Evolutionary conservation across 768 basidiomycete species (phyloP).

Genomic region (Mycena latifolia): DNA sequence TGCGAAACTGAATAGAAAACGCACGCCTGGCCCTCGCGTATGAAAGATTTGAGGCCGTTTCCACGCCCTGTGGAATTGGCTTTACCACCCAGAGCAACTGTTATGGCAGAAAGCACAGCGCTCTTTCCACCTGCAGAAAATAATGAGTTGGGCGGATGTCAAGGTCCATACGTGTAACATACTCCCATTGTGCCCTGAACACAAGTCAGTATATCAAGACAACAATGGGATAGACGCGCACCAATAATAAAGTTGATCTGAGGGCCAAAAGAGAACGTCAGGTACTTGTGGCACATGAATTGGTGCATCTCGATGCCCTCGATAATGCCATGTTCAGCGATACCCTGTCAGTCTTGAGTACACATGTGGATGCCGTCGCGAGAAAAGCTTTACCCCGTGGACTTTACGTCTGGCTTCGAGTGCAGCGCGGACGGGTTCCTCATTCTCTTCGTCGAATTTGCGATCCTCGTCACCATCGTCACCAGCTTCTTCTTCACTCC

Average conservation of each 20-base stretch:
- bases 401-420: conserved; percentile 61
- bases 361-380: conserved; percentile 8
- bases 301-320: conserved; percentile 88
- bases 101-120: conserved; percentile 92
- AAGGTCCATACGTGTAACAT: not conserved
- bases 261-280: conserved; percentile 88
- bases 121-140: conserved; percentile 86
- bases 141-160: not conserved
- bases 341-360: conserved; percentile 58
- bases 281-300: conserved; percentile 95
- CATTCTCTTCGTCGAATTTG: conserved; percentile 72
- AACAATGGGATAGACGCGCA: conserved; percentile 45
- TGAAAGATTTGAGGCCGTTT: conserved; percentile 84
- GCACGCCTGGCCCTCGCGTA: conserved; percentile 86
- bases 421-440: conserved; percentile 65
- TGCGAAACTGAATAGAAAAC: conserved; percentile 39
- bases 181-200: conserved; percentile 39
- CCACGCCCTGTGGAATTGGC: conserved; percentile 93
- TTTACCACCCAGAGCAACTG: conserved; percentile 94
- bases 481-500: conserved; percentile 47
- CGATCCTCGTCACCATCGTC: conserved; percentile 72
- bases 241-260: conserved; percentile 99
- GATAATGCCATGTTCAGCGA: conserved; percentile 91
- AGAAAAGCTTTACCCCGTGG: conserved; percentile 58
- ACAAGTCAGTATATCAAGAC: conserved; percentile 13